Base-by-base conservation (phyloP, 176 grass and related monocot genomes). In the Phyllostachys edulis region DNA sequence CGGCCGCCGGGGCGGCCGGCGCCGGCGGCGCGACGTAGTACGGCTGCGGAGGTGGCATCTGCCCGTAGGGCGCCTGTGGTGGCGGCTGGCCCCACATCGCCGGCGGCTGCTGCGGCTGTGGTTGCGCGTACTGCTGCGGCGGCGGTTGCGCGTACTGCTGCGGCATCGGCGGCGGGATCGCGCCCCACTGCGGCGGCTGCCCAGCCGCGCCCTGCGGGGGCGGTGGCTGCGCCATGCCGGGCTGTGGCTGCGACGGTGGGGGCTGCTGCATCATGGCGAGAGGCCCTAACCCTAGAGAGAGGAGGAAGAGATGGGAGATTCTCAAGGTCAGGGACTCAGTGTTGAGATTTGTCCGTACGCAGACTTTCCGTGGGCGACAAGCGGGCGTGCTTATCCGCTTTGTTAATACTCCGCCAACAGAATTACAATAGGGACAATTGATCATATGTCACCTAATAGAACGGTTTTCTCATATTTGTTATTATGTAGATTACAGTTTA, bases 1-100 rank as follows among this genome's bases (percentile, higher is more conserved):
- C 26, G 11, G 71, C 85, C 9, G 63, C 74, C 27, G 90, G 72
- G 8, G 84, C 86, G 44, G 85, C 15, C 2, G 38, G 67, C 11
- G 44, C 46, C 1, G 42, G 83, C 7, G 72, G 84, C 1, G 86
- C 81, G 56, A 83, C 81, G 63, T 92, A 94, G 66, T 98, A 94
- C 67, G 75, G 82, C 70, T 85, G 84, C 12, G 85, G 56, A 3
- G 92, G 60, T 0, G 90, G 84, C 42, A 82, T 78, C 84, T 97
- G 92, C 23, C 71, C 88, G 88, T 90, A 90, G 59, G 62, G 60
- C 47, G 79, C 67, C 79, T 86, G 89, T 26, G 90, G 87, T 10
- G 90, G 80, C 36, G 90, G 92, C 82, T 98, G 95, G 20, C 88
- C 90, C 95, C 95, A 98, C 92, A 95, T 95, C 60, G 63, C 82